Conservation (phyloP, 1,139 yeast species). For the Torulaspora pretoriensis region DNA sequence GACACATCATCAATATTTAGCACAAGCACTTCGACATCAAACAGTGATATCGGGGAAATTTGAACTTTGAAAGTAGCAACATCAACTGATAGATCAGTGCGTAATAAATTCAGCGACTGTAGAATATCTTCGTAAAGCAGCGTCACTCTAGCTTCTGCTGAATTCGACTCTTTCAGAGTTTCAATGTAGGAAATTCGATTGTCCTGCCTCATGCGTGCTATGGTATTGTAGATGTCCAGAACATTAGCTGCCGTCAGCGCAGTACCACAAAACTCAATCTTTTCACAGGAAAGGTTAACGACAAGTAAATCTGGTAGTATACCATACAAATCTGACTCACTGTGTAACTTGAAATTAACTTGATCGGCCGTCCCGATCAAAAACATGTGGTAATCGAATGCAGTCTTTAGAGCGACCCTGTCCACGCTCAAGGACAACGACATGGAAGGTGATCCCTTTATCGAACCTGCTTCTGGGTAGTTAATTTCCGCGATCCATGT, state of each 20-base stretch:
- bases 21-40: slow-evolving; percentile 69
- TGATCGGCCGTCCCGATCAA: slow-evolving; percentile 53
- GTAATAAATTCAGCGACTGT: slow-evolving; percentile 33
- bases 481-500: slow-evolving; percentile 61
- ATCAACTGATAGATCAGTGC: slow-evolving; percentile 60
- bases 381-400: slow-evolving; percentile 83
- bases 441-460: slow-evolving; percentile 62
- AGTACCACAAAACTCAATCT: slow-evolving; percentile 63
- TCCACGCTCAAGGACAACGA: slow-evolving; percentile 57
- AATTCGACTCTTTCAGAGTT: slow-evolving; percentile 41
- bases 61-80: slow-evolving; percentile 56
- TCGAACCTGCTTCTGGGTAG: slow-evolving; percentile 54
- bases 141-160: slow-evolving; percentile 20
- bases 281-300: slow-evolving; percentile 52
- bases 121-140: slow-evolving; percentile 25
- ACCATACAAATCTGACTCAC: slow-evolving; percentile 53
- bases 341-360: slow-evolving; percentile 57
- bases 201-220: slow-evolving; percentile 69
- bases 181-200: slow-evolving; percentile 69
- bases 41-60: slow-evolving; percentile 71
- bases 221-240: slow-evolving; percentile 69
- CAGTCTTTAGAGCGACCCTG: slow-evolving; percentile 53
- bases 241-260: slow-evolving; percentile 82
- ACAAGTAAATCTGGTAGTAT: slow-evolving; percentile 56
- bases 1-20: slow-evolving; percentile 55